Conservation (phyloP, 768 basidiomycete genomes). For the Suillus sp. region DNA sequence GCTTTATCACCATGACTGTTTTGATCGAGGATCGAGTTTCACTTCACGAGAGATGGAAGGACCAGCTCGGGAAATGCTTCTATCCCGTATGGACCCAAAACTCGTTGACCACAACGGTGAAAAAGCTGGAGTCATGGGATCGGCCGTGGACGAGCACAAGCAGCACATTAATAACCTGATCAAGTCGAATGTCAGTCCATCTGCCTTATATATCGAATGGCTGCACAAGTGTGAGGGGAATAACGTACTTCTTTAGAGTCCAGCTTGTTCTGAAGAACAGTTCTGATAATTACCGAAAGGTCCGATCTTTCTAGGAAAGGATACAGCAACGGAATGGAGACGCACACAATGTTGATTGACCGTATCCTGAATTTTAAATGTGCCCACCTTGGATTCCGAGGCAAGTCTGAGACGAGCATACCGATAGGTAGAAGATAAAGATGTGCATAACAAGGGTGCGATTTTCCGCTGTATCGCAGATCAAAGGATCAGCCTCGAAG, state of each 20-base stretch:
- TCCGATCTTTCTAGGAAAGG: conserved; percentile 1
- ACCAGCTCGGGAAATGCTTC: not conserved
- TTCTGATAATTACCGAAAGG: conserved; percentile 6
- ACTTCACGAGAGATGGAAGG: not conserved
- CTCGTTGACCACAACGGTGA: not conserved
- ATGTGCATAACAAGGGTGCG: not conserved
- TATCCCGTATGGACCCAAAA: not conserved
- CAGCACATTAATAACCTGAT: conserved; percentile 3
- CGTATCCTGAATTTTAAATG: conserved; percentile 3
- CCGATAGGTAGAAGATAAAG: not conserved
- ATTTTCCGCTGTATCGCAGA: not conserved
- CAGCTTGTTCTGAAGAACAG: conserved; percentile 1
- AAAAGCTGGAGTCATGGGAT: not conserved
- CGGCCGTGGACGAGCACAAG: not conserved
- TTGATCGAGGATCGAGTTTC: not conserved
- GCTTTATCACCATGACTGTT: not conserved
- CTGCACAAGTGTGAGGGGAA: not conserved
- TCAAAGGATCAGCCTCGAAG: conserved; percentile 7
- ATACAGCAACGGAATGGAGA: too few relatives aligned
- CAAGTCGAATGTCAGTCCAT: not conserved
- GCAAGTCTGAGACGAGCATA: not conserved
- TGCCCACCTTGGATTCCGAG: conserved; percentile 6
- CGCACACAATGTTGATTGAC: not conserved
- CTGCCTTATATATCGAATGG: not conserved
- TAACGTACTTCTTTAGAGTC: not conserved